These are phyloP conservation scores for Kwoniella bestiolae DNA, from an alignment of 768 basidiomycete species.

Conservation along the genomic window DNA sequence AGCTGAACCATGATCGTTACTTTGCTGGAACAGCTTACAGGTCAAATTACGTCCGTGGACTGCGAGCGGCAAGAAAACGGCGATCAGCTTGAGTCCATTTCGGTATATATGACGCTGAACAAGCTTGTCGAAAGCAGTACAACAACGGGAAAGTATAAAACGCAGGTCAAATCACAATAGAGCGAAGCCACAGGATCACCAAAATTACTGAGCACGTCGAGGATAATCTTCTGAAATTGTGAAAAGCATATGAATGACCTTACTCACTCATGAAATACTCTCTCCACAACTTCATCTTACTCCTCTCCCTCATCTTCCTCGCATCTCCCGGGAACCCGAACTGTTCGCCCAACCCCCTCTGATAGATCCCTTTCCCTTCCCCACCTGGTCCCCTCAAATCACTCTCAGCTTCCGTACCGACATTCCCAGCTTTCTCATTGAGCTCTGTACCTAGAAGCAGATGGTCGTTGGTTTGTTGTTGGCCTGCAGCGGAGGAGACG, in stretches of 20 bases:
- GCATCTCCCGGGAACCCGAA: slow-evolving; percentile 59
- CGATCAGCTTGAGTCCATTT: background rate
- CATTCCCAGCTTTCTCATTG: slow-evolving; percentile 21
- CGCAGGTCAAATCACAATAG: too few relatives aligned
- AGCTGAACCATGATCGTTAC: background rate
- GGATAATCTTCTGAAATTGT: too few relatives aligned
- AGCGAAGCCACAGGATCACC: too few relatives aligned
- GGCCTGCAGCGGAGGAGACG: slow-evolving; percentile 9
- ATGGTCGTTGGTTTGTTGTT: slow-evolving; percentile 39
- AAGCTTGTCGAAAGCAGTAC: too few relatives aligned
- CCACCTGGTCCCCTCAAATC: slow-evolving; percentile 58
- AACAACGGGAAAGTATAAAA: too few relatives aligned
- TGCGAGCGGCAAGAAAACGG: slow-evolving; percentile 55
- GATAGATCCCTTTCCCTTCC: slow-evolving; percentile 55
- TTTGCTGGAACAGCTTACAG: slow-evolving; percentile 52
- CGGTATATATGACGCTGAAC: too few relatives aligned
- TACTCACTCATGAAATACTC: slow-evolving; percentile 75
- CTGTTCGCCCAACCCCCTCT: slow-evolving; percentile 54
- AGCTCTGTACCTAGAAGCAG: slow-evolving; percentile 36
- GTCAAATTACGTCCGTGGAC: slow-evolving; percentile 95
- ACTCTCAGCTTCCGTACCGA: slow-evolving; percentile 45
- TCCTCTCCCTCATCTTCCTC: slow-evolving; percentile 57
- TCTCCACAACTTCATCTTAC: slow-evolving; percentile 93
- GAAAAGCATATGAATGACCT: too few relatives aligned
- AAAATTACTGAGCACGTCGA: too few relatives aligned